Conservation (phyloP, 1,284 basidiomycete species). For the Trichosporon ovoides region DNA sequence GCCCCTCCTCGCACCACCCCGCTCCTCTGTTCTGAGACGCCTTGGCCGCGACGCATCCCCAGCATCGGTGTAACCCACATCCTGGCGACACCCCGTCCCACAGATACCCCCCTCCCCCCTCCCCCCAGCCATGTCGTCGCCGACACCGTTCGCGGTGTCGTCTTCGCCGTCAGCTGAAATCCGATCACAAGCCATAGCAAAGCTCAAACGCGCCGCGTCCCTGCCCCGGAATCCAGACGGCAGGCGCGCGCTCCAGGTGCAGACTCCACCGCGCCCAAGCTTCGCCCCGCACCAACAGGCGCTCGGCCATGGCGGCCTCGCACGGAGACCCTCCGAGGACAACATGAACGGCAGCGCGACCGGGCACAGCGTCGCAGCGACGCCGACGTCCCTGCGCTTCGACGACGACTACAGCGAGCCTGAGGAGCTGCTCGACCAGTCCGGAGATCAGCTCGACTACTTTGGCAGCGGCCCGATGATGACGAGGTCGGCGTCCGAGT, state of each 20-base stretch:
- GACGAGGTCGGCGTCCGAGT: conserved; percentile 37
- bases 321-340: neutral
- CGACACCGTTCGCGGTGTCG: conserved; percentile 9
- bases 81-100: neutral
- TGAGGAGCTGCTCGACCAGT: conserved; percentile 31
- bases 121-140: conserved; percentile 11
- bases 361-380: conserved; percentile 9
- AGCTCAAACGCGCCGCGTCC: conserved; percentile 80
- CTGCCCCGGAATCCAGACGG: conserved; percentile 82
- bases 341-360: neutral
- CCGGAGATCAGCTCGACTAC: conserved; percentile 2
- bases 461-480: conserved; percentile 22
- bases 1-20: neutral
- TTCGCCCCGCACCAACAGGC: neutral
- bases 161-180: conserved; percentile 17
- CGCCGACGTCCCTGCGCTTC: conserved; percentile 7
- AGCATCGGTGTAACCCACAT: no score
- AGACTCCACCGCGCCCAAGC: conserved; percentile 51
- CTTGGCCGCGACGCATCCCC: neutral
- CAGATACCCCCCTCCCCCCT: no score
- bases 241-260: conserved; percentile 60
- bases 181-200: conserved; percentile 76
- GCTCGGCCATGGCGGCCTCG: conserved; percentile 8
- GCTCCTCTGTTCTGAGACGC: no score
- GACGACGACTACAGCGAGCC: conserved; percentile 5